These are phyloP conservation scores for Curvularia verruculosa DNA, from an alignment of 2,329 filamentous ascomycete species.

Conservation along the genomic window DNA sequence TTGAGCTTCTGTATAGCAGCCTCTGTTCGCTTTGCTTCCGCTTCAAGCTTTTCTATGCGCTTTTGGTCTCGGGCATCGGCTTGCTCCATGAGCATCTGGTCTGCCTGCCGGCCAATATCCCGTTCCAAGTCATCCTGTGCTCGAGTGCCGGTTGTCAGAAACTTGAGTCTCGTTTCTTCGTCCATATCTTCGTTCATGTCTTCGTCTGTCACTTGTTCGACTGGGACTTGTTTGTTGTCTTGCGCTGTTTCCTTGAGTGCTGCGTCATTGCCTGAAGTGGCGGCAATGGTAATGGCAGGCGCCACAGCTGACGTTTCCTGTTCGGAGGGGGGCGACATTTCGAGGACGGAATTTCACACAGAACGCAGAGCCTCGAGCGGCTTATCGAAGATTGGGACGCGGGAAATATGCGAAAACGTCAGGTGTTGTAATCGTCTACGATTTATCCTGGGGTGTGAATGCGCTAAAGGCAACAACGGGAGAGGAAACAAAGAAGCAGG, in stretches of 20 bases:
- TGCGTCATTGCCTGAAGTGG: slow-evolving; percentile 14
- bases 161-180: slow-evolving; percentile 51
- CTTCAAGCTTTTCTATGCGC: slow-evolving; percentile 63
- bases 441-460: no score
- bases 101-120: slow-evolving; percentile 75
- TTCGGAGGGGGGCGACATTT: slow-evolving; percentile 20
- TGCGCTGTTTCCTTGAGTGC: slow-evolving; percentile 11
- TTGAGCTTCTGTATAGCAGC: slow-evolving; percentile 67
- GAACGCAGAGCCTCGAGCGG: background rate
- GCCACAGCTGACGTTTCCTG: slow-evolving; percentile 16
- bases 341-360: background rate
- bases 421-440: slow-evolving; percentile 1
- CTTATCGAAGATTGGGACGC: background rate
- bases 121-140: slow-evolving; percentile 90
- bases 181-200: slow-evolving; percentile 44
- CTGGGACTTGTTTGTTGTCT: slow-evolving; percentile 17
- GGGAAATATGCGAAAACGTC: background rate
- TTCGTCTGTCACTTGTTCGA: slow-evolving; percentile 20
- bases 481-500: background rate
- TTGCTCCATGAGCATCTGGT: slow-evolving; percentile 65
- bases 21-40: slow-evolving; percentile 64
- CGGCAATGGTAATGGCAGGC: slow-evolving; percentile 17
- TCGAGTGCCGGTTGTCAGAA: slow-evolving; percentile 55
- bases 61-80: slow-evolving; percentile 69
- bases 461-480: slow-evolving; percentile 25